Percentiles rank a stretch among this genome's conserved stretches.
phyloP scores from a whole-genome alignment of 2,329 filamentous ascomycete genomes.

The Elsinoe perseae region DNA sequence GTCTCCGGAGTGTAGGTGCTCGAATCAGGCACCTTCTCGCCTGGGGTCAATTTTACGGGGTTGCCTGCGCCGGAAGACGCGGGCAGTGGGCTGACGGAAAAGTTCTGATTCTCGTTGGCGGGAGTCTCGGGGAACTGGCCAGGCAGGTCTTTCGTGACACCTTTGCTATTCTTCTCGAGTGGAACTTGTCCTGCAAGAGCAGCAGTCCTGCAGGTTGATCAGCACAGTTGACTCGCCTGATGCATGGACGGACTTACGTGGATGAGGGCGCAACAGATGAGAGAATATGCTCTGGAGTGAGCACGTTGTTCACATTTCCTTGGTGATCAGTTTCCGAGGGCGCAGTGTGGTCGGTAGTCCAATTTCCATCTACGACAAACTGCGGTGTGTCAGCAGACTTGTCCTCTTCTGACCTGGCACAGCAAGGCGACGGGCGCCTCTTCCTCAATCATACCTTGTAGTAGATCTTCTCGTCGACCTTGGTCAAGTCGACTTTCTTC shows the following conservation, averaged over 20 bases:
- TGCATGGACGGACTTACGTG: slow-evolving; percentile 35
- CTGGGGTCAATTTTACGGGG: slow-evolving; percentile 68
- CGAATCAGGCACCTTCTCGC: slow-evolving; percentile 69
- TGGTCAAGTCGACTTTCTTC: slow-evolving; percentile 69
- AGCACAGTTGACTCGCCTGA: slow-evolving; percentile 36
- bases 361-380: slow-evolving; percentile 93
- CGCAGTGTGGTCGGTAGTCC: slow-evolving; percentile 73
- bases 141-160: slow-evolving; percentile 41
- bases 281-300: slow-evolving; percentile 68
- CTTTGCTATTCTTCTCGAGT: slow-evolving; percentile 44
- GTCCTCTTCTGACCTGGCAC: background rate
- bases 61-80: slow-evolving; percentile 58
- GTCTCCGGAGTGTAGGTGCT: slow-evolving; percentile 59
- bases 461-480: slow-evolving; percentile 63
- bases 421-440: background rate
- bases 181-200: slow-evolving; percentile 60
- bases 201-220: slow-evolving; percentile 61
- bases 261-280: slow-evolving; percentile 63
- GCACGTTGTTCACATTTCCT: slow-evolving; percentile 88
- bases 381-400: slow-evolving; percentile 34
- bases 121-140: slow-evolving; percentile 70
- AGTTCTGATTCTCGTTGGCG: slow-evolving; percentile 35
- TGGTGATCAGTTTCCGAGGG: slow-evolving; percentile 74
- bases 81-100: slow-evolving; percentile 53
- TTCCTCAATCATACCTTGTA: slow-evolving; percentile 69